These are phyloP conservation scores for Fraxinus americana DNA, from an alignment of 257 asterid genomes.

Conservation along the genomic window DNA sequence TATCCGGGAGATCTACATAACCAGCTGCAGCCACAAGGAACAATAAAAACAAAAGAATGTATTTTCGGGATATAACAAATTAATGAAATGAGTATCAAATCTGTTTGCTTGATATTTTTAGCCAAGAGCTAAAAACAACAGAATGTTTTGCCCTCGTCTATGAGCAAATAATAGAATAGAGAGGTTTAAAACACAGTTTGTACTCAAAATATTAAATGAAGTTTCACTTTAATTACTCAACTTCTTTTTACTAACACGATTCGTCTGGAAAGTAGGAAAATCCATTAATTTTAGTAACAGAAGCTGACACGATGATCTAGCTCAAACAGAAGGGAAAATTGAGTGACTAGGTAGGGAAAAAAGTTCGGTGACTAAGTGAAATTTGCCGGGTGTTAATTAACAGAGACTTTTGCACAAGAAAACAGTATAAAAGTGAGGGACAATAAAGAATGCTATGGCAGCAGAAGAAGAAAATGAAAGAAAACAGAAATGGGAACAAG, in stretches of 20 bases:
- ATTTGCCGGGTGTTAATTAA: neutral
- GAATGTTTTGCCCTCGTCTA: no score
- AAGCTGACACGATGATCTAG: neutral
- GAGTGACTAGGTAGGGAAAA: neutral
- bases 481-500: neutral
- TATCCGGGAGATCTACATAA: slow-evolving; percentile 87
- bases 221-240: no score
- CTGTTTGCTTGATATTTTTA: neutral
- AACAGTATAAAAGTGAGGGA: neutral
- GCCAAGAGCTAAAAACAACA: no score
- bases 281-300: neutral
- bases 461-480: neutral
- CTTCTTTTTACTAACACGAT: no score
- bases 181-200: no score
- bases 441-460: slow-evolving; percentile 10
- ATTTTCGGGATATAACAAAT: neutral
- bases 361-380: neutral
- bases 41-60: neutral
- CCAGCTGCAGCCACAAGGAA: slow-evolving; percentile 68
- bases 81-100: neutral
- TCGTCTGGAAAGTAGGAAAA: no score
- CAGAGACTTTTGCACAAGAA: neutral
- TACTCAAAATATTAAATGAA: no score
- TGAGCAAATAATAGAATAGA: no score
- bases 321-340: neutral